Evolutionary conservation across 1,139 yeast species (phyloP), one percentile per base, ranked within the genome.

Genomic region (Candida sp.): DNA sequence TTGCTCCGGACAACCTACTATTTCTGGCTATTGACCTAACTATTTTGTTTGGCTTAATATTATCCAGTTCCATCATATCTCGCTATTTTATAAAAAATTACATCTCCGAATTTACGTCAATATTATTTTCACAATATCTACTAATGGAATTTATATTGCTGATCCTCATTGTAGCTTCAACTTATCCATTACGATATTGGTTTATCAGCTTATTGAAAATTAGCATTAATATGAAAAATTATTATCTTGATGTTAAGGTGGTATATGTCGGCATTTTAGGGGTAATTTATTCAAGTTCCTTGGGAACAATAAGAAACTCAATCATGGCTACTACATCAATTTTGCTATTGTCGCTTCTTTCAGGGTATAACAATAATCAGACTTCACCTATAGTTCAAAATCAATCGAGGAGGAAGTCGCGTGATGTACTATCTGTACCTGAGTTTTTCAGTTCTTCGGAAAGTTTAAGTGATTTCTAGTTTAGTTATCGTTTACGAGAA

Each of bases 231-330:
- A n/a, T 25, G 11, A 23, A 23, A 5, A 25, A 25, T 22, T 36
- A 36, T 23, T 12, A 23, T 11, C 38, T 36, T 19, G 38, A 36
- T 22, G 9, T 8, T 22, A 21, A 12, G 30, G 32, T 36, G 30
- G 32, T 36, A 5, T 36, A 23, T 22, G 11, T 36, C 11, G 38
- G 38, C 5, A 36, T 36, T 11, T 22, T 36, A 19, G 38, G 38
- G 4, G 38, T 36, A n/a, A 27, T 36, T 22, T 36, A 36, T 25
- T 22, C 27, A 15, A 23, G 38, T 23, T 36, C 38, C 4, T 9
- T 25, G n/a, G 21, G 32, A 7, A 22, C n/a, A n/a, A 23, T 22
- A 23, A 21, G n/a, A 15, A 23, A 25, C 22, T 23, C 38, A 11
- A 22, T 36, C 6, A 15, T 36, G 12, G 38, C 38, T 12, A 36